phyloP scores from a whole-genome alignment of 2,329 filamentous ascomycete genomes.

The Byssoonygena ceratinophila region DNA sequence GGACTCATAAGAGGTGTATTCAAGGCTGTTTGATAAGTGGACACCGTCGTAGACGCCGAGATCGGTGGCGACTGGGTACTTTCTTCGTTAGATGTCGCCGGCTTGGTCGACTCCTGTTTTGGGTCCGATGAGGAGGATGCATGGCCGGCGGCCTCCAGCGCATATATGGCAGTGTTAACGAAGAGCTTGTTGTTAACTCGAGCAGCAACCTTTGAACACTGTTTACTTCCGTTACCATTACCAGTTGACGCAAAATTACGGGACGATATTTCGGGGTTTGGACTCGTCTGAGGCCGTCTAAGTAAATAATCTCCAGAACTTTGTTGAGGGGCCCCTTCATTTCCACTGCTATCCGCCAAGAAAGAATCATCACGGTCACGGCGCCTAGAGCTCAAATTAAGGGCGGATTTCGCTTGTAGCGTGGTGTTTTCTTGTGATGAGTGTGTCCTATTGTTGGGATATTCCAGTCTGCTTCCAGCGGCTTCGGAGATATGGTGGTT shows the following conservation, averaged over 20 bases:
- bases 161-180: not conserved
- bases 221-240: not conserved
- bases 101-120: conserved; percentile 19
- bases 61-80: conserved; percentile 24
- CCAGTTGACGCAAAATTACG: not conserved
- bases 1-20: conserved; percentile 32
- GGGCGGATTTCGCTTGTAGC: conserved; percentile 19
- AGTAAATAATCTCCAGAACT: conserved; percentile 12
- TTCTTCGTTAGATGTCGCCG: conserved; percentile 21
- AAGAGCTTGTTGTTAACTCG: conserved; percentile 1
- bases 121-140: conserved; percentile 22
- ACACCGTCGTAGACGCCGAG: conserved; percentile 30
- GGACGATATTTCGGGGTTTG: conserved; percentile 12
- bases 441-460: not conserved
- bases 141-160: conserved; percentile 14
- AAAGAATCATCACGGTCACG: conserved; percentile 26
- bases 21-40: conserved; percentile 37
- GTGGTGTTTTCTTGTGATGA: not conserved
- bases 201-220: not conserved
- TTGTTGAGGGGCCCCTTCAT: conserved; percentile 22
- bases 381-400: conserved; percentile 22
- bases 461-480: not conserved
- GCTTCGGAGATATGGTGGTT: not conserved
- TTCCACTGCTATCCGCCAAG: conserved; percentile 29
- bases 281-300: conserved; percentile 21